Evolutionary conservation across 331 rosid genomes (phyloP), one percentile per base, ranked within the genome.

Genomic region (Acacia pycnantha): DNA sequence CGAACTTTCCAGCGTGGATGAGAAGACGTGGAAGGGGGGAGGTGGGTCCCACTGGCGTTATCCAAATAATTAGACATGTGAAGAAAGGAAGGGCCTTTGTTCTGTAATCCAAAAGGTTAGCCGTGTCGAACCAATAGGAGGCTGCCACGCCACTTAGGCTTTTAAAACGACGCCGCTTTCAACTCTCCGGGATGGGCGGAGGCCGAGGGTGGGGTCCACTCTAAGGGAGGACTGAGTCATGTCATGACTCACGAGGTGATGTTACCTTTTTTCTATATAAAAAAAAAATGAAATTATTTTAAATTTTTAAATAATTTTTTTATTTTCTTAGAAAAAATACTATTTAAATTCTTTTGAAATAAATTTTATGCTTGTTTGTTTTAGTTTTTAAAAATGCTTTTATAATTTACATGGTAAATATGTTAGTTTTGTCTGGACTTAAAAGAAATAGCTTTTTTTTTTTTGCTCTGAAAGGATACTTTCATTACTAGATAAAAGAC

Each of bases 1-100:
- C 78, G 89, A 89, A 90, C 93, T 89, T 91, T 91, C 89, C 95
- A 89, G 90, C 95, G 78, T 95, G 94, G 94, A 84, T 29, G 67
- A 21, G 84, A 71, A 47, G 76, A 87, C 91, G 88, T 87, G 93
- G 94, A 78, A 5, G 11, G 15, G 26, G 10, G 8, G 10, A 19
- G 4, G 79, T 76, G 85, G 94, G 97, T 77, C 83, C 96, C 88
- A 86, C 41, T 4, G 69, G 82, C 82, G 90, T 87, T 89, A 82
- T 94, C 95, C 91, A 47, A 51, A 56, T 53, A 51, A 56, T 53
- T 44, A 33, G 82, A 46, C 87, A 86, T 81, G 91, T 84, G 90
- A 84, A 44, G 75, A 9, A 37, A 37, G 41, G 33, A 44, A 77
- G 54, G 67, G 73, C 27, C 78, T 77, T 85, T 67, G 64, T 59